Evolutionary conservation across 495 filamentous ascomycete genomes (phyloP).

Genomic region (Penicillium psychrofluorescens): DNA sequence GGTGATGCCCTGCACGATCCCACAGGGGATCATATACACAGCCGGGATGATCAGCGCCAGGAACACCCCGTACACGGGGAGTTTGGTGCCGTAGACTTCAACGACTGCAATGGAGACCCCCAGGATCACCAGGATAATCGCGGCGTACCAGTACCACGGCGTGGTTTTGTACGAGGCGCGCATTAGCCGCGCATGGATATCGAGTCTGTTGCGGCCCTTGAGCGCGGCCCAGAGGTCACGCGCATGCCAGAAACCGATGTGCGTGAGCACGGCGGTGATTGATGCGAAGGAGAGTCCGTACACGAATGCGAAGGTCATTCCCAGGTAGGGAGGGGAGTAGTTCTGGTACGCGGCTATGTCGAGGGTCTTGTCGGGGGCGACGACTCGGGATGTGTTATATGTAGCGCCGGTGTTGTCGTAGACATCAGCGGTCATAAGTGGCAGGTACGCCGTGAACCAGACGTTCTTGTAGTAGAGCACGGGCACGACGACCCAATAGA

Average conservation of each 20-base stretch:
- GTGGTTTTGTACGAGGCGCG: slow-evolving; percentile 62
- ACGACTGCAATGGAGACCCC: slow-evolving; percentile 78
- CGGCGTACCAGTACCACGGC: slow-evolving; percentile 70
- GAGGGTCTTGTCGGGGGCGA: slow-evolving; percentile 64
- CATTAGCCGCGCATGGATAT: slow-evolving; percentile 66
- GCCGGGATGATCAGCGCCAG: slow-evolving; percentile 67
- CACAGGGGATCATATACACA: slow-evolving; percentile 74
- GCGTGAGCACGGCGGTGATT: slow-evolving; percentile 57
- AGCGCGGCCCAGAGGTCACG: slow-evolving; percentile 47
- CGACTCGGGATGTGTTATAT: slow-evolving; percentile 71
- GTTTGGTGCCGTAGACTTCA: slow-evolving; percentile 67
- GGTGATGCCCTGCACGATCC: slow-evolving; percentile 82
- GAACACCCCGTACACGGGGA: slow-evolving; percentile 76
- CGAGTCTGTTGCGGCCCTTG: slow-evolving; percentile 43
- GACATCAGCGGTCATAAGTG: slow-evolving; percentile 37
- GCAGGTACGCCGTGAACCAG: slow-evolving; percentile 37
- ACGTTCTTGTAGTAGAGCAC: slow-evolving; percentile 42
- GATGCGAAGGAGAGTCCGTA: slow-evolving; percentile 81
- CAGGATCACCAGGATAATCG: slow-evolving; percentile 66
- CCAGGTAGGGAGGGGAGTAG: slow-evolving; percentile 74
- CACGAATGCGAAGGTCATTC: slow-evolving; percentile 73
- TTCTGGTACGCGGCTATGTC: slow-evolving; percentile 65
- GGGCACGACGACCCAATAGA: slow-evolving; percentile 71
- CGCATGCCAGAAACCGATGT: slow-evolving; percentile 53
- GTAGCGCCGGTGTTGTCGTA: slow-evolving; percentile 75